Percentiles rank a stretch among this genome's conserved stretches.
phyloP scores from a whole-genome alignment of 495 filamentous ascomycete genomes.

The Hyaloscypha hepaticicola region DNA sequence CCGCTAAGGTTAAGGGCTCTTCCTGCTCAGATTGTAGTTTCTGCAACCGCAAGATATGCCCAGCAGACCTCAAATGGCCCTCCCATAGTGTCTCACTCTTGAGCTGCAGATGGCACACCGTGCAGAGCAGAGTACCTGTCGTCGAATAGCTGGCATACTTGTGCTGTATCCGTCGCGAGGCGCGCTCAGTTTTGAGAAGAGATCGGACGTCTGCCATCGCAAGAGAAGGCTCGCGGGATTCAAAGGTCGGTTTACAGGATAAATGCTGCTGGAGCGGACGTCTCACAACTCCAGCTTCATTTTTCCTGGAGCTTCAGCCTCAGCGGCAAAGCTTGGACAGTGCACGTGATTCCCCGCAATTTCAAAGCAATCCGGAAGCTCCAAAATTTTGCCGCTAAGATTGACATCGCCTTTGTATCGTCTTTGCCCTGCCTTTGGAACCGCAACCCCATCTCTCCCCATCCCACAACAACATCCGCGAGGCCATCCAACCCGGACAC shows the following conservation, averaged over 20 bases:
- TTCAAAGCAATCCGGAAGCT: conserved; percentile 5
- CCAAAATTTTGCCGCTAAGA: not conserved
- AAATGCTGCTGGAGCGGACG: not conserved
- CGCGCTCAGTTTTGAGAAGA: conserved; percentile 78
- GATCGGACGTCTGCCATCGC: conserved; percentile 82
- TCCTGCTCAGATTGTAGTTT: conserved; percentile 19
- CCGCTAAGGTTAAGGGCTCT: conserved; percentile 8
- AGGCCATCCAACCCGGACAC: not conserved
- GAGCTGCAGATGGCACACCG: conserved; percentile 55
- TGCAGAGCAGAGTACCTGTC: conserved; percentile 58
- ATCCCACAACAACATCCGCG: not conserved
- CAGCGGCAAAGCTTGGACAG: not conserved
- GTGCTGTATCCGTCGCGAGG: conserved; percentile 68
- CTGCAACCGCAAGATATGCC: conserved; percentile 41
- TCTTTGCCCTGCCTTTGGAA: not conserved
- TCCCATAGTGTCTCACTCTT: conserved; percentile 64
- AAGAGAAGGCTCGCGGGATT: not conserved
- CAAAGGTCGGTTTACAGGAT: not conserved
- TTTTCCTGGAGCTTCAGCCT: not conserved
- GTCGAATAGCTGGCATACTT: conserved; percentile 61
- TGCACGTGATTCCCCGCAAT: conserved; percentile 19
- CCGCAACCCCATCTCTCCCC: not conserved
- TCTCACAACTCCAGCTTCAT: not conserved
- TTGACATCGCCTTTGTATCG: not conserved
- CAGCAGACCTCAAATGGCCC: conserved; percentile 48